Evolutionary conservation across 306 rosid species (phyloP).

Genomic region (Astragalus membranaceus): DNA sequence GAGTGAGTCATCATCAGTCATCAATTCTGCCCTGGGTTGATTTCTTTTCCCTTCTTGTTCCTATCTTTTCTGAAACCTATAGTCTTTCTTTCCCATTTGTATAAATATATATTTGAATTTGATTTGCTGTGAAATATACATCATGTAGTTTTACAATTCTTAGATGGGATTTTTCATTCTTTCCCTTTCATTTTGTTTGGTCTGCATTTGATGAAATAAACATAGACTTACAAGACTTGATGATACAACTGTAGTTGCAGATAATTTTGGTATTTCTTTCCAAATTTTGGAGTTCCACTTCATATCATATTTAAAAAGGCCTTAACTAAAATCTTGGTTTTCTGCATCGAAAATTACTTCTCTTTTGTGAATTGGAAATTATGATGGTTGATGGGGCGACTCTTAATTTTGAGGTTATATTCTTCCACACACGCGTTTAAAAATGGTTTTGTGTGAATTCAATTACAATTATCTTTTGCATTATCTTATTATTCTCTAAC

Average conservation of each 20-base stretch:
- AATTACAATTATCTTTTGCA: neutral
- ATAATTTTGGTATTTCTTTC: neutral
- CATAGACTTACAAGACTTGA: neutral
- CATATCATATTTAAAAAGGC: neutral
- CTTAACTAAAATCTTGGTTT: neutral
- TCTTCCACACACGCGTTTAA: neutral
- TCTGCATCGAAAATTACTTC: neutral
- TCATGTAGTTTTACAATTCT: neutral
- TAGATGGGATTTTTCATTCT: neutral
- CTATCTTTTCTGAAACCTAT: neutral
- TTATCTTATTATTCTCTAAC: neutral
- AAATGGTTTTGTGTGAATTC: neutral
- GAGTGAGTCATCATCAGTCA: too few species aligned
- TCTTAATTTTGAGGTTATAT: neutral
- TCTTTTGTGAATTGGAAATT: neutral
- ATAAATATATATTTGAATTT: slow-evolving; percentile 6
- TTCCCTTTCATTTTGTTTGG: neutral
- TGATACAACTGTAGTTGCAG: neutral
- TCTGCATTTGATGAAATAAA: slow-evolving; percentile 5
- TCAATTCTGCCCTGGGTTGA: neutral
- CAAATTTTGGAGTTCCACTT: neutral
- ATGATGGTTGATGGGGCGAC: neutral
- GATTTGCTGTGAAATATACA: neutral
- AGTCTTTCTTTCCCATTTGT: neutral
- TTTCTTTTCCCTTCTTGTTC: neutral